These are phyloP conservation scores for Xylaria sp. DNA, from an alignment of 495 filamentous ascomycete species.

Conservation along the genomic window DNA sequence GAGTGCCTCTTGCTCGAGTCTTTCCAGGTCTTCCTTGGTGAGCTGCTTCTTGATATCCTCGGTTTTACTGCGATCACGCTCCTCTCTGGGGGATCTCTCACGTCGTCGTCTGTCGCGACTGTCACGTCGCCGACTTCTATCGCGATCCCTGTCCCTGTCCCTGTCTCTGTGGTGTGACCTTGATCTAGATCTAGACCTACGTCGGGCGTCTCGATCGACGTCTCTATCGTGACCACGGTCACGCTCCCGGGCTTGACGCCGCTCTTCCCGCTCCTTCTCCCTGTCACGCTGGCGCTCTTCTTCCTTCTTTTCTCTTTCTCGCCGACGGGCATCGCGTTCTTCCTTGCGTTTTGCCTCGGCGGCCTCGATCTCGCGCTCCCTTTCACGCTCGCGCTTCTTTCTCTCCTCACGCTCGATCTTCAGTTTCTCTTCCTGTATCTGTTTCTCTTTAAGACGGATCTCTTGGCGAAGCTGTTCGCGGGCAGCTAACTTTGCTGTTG, in stretches of 20 bases:
- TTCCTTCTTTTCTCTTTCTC: conserved; percentile 62
- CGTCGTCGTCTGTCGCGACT: conserved; percentile 40
- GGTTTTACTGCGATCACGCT: conserved; percentile 34
- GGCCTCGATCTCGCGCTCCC: conserved; percentile 64
- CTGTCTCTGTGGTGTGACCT: conserved; percentile 44
- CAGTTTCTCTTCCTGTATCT: conserved; percentile 71
- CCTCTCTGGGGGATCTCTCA: conserved; percentile 44
- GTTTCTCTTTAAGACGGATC: conserved; percentile 65
- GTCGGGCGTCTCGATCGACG: conserved; percentile 39
- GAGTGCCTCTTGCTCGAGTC: conserved; percentile 61
- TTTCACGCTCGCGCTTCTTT: conserved; percentile 61
- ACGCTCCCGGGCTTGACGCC: conserved; percentile 49
- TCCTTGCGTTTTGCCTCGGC: conserved; percentile 66
- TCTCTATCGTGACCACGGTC: conserved; percentile 45
- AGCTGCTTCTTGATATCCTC: conserved; percentile 55
- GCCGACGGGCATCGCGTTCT: conserved; percentile 62
- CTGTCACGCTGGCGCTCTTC: conserved; percentile 63
- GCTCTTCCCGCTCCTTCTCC: conserved; percentile 61
- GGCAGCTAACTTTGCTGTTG: conserved; percentile 68
- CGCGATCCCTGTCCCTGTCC: conserved; percentile 41
- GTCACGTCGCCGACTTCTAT: conserved; percentile 38
- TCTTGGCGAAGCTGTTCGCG: conserved; percentile 71
- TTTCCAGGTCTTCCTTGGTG: conserved; percentile 61
- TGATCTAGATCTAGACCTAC: conserved; percentile 39
- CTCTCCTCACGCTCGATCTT: conserved; percentile 68